Percentiles rank a stretch among this genome's conserved stretches.
Evolutionary conservation across 2,329 filamentous ascomycete genomes (phyloP).

Genomic region (Lojkania enalia): DNA sequence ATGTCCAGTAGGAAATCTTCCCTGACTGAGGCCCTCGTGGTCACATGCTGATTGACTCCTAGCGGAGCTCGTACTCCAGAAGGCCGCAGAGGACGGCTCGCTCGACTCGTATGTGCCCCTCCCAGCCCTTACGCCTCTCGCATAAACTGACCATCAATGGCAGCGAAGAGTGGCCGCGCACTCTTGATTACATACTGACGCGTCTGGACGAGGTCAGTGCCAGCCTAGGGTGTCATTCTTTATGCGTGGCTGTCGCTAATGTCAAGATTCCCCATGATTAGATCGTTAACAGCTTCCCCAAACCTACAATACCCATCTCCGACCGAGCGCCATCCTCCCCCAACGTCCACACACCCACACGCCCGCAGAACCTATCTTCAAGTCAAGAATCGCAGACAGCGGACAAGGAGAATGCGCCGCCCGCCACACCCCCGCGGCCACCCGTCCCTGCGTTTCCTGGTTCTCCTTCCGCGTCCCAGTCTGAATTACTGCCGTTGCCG

Average conservation of each 20-base stretch:
- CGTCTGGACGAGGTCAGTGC: conserved; percentile 66
- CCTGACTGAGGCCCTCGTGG: neutral
- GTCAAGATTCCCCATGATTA: conserved; percentile 42
- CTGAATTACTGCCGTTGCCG: conserved; percentile 29
- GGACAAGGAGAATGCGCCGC: conserved; percentile 70
- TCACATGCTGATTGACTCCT: conserved; percentile 22
- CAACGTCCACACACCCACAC: conserved; percentile 39
- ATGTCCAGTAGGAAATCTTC: neutral
- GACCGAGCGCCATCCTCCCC: conserved; percentile 47
- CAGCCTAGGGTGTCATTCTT: neutral
- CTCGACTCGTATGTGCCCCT: conserved; percentile 58
- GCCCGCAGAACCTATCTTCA: conserved; percentile 23
- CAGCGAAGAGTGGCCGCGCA: conserved; percentile 70
- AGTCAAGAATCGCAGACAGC: conserved; percentile 57
- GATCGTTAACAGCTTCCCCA: conserved; percentile 79
- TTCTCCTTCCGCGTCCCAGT: conserved; percentile 42
- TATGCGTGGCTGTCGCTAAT: neutral
- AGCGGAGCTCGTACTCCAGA: conserved; percentile 57
- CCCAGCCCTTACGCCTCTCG: conserved; percentile 1
- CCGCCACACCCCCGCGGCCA: conserved; percentile 48
- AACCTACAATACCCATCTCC: conserved; percentile 60
- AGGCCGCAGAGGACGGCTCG: conserved; percentile 60
- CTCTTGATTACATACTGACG: conserved; percentile 67
- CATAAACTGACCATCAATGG: conserved; percentile 34
- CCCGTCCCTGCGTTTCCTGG: conserved; percentile 49